Conservation (phyloP, 306 rosid species). For the Cicer bijugum region DNA sequence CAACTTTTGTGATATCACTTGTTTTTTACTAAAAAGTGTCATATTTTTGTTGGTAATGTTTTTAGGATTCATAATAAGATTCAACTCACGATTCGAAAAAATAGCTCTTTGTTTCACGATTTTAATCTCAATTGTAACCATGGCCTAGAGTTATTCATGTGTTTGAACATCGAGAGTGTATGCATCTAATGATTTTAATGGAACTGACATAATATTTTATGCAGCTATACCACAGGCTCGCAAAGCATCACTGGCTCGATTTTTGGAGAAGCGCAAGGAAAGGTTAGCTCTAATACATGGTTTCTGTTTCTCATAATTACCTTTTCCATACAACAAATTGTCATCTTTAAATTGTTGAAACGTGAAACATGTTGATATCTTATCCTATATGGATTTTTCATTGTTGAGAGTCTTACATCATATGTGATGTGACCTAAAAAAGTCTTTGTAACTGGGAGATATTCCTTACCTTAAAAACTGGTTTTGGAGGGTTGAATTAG, state of each 20-base stretch:
- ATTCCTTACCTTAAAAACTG: neutral
- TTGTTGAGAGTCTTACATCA: neutral
- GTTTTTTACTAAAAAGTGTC: too few species aligned
- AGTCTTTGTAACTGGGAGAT: neutral
- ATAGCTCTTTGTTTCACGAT: too few species aligned
- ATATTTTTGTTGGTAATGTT: too few species aligned
- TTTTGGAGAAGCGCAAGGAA: conserved; percentile 90
- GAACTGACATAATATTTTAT: conserved; percentile 5
- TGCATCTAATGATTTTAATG: conserved; percentile 11
- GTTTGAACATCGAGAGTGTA: conserved; percentile 19
- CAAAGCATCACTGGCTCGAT: conserved; percentile 86
- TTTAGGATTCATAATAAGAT: too few species aligned
- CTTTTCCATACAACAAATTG: neutral
- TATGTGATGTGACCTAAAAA: neutral
- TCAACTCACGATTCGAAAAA: too few species aligned
- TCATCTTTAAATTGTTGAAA: neutral
- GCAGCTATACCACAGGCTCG: conserved; percentile 88
- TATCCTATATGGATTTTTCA: neutral
- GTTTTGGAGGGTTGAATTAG: neutral
- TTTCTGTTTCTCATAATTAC: conserved; percentile 2
- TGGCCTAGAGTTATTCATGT: neutral
- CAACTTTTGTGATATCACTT: too few species aligned
- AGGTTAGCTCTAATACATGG: conserved; percentile 53
- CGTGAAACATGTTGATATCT: neutral
- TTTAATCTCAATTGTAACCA: too few species aligned